Conservation (phyloP, 2,329 filamentous ascomycete species). For the Aplosporella prunicola region DNA sequence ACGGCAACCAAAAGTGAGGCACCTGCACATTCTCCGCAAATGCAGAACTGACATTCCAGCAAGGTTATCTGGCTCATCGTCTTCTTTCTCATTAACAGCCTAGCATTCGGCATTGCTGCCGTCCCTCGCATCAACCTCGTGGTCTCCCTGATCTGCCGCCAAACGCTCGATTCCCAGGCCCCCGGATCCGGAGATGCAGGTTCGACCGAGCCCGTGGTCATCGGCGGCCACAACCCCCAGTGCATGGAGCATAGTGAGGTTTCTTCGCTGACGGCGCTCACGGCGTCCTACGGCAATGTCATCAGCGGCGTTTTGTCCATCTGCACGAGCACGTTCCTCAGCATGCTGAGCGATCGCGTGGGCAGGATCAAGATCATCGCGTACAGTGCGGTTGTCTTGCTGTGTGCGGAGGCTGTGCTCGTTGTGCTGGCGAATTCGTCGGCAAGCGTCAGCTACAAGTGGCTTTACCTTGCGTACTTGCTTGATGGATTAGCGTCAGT, state of each 20-base stretch:
- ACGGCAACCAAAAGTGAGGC: too few relatives aligned
- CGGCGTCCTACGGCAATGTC: constrained; percentile 9
- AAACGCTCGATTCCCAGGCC: not conserved
- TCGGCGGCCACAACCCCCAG: constrained; percentile 14
- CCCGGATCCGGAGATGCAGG: too few relatives aligned
- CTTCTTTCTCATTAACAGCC: constrained; percentile 14
- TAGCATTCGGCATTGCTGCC: constrained; percentile 12
- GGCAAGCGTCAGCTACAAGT: constrained; percentile 3
- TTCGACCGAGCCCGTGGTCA: constrained; percentile 4
- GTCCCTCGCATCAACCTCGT: constrained; percentile 14
- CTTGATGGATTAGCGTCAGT: constrained; percentile 13
- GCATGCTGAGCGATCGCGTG: constrained; percentile 11
- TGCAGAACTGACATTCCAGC: too few relatives aligned
- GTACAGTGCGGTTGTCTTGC: constrained; percentile 6
- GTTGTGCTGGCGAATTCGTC: constrained; percentile 6
- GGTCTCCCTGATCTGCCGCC: not conserved
- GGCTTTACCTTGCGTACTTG: constrained; percentile 11
- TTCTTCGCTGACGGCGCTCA: constrained; percentile 5
- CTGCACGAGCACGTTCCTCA: constrained; percentile 7
- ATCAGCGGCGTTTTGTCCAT: constrained; percentile 12
- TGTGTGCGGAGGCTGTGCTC: constrained; percentile 8
- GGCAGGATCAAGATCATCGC: constrained; percentile 11
- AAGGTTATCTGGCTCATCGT: constrained; percentile 12
- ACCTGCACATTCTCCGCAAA: too few relatives aligned
- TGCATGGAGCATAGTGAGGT: constrained; percentile 9